These are phyloP conservation scores for Plasmodium coatneyi DNA, from an alignment of 169 alveolate species.

Conservation along the genomic window DNA sequence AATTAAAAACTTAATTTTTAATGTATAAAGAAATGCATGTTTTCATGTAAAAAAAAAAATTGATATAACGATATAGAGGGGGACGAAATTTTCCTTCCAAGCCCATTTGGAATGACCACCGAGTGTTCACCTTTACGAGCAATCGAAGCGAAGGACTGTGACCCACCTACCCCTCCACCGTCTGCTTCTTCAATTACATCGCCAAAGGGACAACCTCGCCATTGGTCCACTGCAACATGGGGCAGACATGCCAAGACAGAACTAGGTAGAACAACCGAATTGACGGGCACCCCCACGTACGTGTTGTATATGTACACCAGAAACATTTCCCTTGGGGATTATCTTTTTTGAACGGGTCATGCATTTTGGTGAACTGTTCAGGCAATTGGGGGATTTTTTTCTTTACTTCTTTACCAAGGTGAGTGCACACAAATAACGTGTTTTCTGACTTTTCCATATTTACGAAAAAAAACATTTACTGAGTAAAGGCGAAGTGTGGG, in stretches of 20 bases:
- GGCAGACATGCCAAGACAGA: neutral
- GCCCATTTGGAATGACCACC: neutral
- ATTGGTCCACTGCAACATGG: neutral
- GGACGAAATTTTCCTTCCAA: neutral
- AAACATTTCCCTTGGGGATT: neutral
- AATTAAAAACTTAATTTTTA: slow-evolving; percentile 45
- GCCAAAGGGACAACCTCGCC: neutral
- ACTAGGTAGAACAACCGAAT: neutral
- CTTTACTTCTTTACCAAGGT: neutral
- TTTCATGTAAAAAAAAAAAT: slow-evolving; percentile 27
- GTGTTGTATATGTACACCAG: neutral
- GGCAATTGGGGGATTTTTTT: neutral
- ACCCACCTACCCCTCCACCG: neutral
- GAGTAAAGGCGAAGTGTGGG: neutral
- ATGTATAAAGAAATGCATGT: neutral
- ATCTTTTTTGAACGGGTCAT: slow-evolving; percentile 1
- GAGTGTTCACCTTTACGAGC: neutral
- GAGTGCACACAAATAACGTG: neutral
- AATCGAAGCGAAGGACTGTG: neutral
- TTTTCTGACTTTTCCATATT: neutral
- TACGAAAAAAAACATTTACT: neutral
- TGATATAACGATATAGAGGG: neutral
- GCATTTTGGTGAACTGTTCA: neutral
- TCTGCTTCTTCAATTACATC: neutral
- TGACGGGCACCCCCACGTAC: neutral